phyloP scores from a whole-genome alignment of 2,329 filamentous ascomycete species.

The Arthroderma uncinatum region DNA sequence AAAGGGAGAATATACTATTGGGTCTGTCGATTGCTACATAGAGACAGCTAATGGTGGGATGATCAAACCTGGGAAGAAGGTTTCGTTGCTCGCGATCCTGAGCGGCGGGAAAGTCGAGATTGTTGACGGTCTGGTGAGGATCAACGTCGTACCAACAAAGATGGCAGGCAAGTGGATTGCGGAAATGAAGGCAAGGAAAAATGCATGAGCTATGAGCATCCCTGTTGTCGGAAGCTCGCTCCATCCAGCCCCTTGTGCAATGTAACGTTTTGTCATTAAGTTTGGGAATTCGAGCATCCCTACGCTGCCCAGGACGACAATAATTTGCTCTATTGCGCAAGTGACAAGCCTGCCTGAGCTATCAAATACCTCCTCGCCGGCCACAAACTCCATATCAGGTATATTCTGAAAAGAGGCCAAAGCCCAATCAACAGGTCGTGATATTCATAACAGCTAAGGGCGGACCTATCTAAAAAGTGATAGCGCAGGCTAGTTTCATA shows the following conservation, averaged over 20 bases:
- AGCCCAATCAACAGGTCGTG: not conserved
- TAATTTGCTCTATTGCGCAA: too few species aligned
- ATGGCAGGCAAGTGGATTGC: slow-evolving; percentile 65
- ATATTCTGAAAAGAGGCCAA: not conserved
- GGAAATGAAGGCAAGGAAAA: slow-evolving; percentile 68
- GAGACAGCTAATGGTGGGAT: slow-evolving; percentile 70
- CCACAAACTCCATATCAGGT: not conserved
- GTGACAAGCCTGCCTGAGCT: too few species aligned
- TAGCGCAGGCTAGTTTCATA: not conserved
- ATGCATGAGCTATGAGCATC: not conserved
- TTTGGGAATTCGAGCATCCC: too few species aligned
- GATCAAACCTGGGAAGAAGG: slow-evolving; percentile 81
- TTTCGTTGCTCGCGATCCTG: slow-evolving; percentile 63
- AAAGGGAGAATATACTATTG: slow-evolving; percentile 52
- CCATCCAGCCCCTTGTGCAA: too few species aligned
- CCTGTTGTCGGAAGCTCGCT: not conserved
- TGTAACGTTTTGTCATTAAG: too few species aligned
- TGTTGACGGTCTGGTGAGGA: slow-evolving; percentile 69
- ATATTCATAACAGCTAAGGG: not conserved
- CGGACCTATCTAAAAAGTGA: not conserved
- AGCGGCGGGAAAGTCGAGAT: slow-evolving; percentile 69
- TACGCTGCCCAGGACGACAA: too few species aligned
- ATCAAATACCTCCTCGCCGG: not conserved
- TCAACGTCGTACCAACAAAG: slow-evolving; percentile 67
- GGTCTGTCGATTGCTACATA: slow-evolving; percentile 73